Percentiles rank a stretch among this genome's conserved stretches.
Conservation (phyloP, 2,329 filamentous ascomycete genomes). For the Hysterium pulicare region DNA sequence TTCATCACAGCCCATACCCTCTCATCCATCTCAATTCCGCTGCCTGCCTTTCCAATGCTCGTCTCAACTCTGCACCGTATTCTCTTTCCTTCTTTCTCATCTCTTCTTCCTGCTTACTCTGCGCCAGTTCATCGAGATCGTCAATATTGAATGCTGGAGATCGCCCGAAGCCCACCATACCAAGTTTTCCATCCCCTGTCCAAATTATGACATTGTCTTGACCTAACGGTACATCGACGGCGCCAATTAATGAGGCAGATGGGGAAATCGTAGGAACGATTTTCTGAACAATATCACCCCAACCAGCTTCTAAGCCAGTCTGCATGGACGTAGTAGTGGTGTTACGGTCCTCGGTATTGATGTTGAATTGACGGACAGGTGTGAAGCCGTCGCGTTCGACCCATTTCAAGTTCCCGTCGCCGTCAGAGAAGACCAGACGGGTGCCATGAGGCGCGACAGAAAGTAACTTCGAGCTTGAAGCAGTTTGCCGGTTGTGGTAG, state of each 20-base stretch:
- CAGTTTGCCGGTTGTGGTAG: constrained; percentile 71
- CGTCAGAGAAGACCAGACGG: constrained; percentile 78
- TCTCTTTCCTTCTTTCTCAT: constrained; percentile 55
- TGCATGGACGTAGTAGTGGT: constrained; percentile 10
- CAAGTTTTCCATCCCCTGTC: constrained; percentile 78
- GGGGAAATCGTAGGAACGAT: constrained; percentile 58
- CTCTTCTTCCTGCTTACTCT: constrained; percentile 45
- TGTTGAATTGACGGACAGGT: constrained; percentile 55
- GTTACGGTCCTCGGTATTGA: constrained; percentile 43
- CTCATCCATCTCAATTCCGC: constrained; percentile 74
- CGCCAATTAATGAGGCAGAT: constrained; percentile 4
- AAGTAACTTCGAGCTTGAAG: constrained; percentile 74
- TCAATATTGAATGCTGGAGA: constrained; percentile 23
- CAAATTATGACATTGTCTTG: constrained; percentile 73
- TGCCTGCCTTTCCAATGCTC: constrained; percentile 71
- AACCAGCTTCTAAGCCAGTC: constrained; percentile 16
- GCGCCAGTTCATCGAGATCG: constrained; percentile 31
- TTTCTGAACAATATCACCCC: constrained; percentile 79
- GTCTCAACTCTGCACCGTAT: constrained; percentile 70
- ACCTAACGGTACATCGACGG: constrained; percentile 18
- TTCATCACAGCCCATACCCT: constrained; percentile 56
- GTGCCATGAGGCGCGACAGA: constrained; percentile 79
- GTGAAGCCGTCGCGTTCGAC: constrained; percentile 75
- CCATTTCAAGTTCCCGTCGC: constrained; percentile 83
- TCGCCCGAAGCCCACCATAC: constrained; percentile 57